phyloP scores from a whole-genome alignment of 305 asterid genomes.

The Andrographis paniculata region DNA sequence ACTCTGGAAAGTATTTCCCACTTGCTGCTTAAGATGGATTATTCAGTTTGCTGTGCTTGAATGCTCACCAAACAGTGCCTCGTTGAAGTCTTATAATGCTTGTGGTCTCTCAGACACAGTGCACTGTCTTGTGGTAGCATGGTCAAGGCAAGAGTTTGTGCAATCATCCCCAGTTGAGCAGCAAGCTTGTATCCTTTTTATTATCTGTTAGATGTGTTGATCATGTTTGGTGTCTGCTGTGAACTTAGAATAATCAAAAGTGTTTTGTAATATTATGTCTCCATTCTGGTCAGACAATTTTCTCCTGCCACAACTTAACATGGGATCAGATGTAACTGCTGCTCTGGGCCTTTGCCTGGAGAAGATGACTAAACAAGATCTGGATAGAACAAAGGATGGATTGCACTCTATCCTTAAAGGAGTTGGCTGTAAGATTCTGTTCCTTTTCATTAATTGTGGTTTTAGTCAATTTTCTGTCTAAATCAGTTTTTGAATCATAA shows the following conservation, averaged over 20 bases:
- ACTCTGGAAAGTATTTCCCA: constrained; percentile 90
- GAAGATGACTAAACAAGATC: constrained; percentile 82
- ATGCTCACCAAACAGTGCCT: constrained; percentile 48
- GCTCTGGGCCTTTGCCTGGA: constrained; percentile 94
- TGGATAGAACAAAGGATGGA: constrained; percentile 73
- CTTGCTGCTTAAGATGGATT: constrained; percentile 86
- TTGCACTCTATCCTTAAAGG: constrained; percentile 86
- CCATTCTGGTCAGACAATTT: constrained; percentile 4
- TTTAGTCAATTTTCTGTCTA: constrained; percentile 12
- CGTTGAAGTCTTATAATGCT: constrained; percentile 33
- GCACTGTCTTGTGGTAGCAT: constrained; percentile 60
- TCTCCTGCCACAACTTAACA: constrained; percentile 33
- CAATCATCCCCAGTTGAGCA: constrained; percentile 84
- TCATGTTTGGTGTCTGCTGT: constrained; percentile 13
- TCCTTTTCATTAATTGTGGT: constrained; percentile 17
- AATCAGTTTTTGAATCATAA: constrained; percentile 16
- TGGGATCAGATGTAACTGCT: constrained; percentile 70
- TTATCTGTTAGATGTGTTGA: constrained; percentile 12
- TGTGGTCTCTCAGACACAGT: constrained; percentile 53
- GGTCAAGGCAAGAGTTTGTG: constrained; percentile 86
- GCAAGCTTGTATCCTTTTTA: constrained; percentile 88
- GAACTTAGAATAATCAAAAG: not conserved
- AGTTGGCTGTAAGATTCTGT: constrained; percentile 57
- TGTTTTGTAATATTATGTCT: constrained; percentile 4
- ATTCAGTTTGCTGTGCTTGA: constrained; percentile 84